Conservation (phyloP, 1,284 basidiomycete genomes). For the Moesziomyces sp. region DNA sequence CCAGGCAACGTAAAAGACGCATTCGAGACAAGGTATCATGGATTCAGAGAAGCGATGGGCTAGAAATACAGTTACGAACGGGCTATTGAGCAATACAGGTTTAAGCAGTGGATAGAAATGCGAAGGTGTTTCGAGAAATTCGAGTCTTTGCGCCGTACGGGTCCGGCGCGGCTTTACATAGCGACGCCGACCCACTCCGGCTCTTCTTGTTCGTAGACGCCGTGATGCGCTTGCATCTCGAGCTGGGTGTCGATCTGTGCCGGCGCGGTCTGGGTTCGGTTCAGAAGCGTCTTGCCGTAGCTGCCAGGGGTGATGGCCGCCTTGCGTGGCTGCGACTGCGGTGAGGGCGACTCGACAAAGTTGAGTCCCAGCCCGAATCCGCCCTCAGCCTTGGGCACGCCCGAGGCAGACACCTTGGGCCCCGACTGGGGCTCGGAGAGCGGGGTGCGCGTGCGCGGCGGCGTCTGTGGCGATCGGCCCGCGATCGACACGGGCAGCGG, state of each 20-base stretch:
- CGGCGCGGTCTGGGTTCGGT: constrained; percentile 8
- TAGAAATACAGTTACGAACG: constrained; percentile 14
- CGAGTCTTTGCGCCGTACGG: not conserved
- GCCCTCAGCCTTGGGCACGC: constrained; percentile 29
- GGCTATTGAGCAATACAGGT: constrained; percentile 2
- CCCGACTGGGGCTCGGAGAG: constrained; percentile 12
- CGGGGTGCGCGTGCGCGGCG: constrained; percentile 22
- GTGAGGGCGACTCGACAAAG: constrained; percentile 45
- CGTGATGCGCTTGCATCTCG: not conserved
- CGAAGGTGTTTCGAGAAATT: not conserved
- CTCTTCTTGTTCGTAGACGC: constrained; percentile 22
- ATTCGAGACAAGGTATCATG: constrained; percentile 8
- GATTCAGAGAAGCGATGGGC: not conserved
- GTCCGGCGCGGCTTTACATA: constrained; percentile 24
- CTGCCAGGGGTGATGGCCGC: constrained; percentile 22
- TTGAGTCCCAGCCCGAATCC: constrained; percentile 48
- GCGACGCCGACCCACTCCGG: constrained; percentile 44
- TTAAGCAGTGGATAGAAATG: not conserved
- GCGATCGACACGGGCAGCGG: constrained; percentile 47
- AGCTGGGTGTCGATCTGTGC: constrained; percentile 2
- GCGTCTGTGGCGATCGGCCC: constrained; percentile 46
- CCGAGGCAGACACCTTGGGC: constrained; percentile 33
- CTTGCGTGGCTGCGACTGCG: constrained; percentile 24
- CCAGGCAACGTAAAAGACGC: not conserved
- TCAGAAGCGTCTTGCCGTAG: constrained; percentile 22